Percentiles rank a stretch among this genome's conserved stretches.
Conservation (phyloP, 1,284 basidiomycete species). For the Phellopilus nigrolimitatus region DNA sequence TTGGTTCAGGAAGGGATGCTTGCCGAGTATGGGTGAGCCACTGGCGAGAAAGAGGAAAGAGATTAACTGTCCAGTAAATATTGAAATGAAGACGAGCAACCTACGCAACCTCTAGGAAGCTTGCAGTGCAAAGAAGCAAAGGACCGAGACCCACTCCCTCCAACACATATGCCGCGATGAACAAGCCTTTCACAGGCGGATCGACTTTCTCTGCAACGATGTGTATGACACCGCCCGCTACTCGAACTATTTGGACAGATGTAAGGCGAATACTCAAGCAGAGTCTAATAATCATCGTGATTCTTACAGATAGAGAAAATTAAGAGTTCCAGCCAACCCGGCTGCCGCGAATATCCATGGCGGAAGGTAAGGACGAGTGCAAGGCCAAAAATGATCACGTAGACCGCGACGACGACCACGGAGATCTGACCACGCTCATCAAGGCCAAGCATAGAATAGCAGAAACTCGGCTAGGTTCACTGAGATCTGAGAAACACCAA, state of each 20-base stretch:
- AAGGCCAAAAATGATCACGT: constrained; percentile 46
- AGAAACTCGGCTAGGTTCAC: too few species aligned
- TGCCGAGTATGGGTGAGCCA: constrained; percentile 23
- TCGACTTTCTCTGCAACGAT: constrained; percentile 44
- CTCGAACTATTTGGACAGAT: constrained; percentile 38
- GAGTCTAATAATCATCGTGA: neutral
- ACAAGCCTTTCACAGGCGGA: constrained; percentile 37
- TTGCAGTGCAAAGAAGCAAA: constrained; percentile 52
- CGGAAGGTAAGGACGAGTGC: constrained; percentile 40
- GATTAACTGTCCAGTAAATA: too few species aligned
- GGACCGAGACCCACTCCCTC: constrained; percentile 50
- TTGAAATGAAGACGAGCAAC: constrained; percentile 28
- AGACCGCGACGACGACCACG: constrained; percentile 48
- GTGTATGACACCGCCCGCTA: constrained; percentile 51
- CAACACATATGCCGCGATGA: constrained; percentile 48
- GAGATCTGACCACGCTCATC: constrained; percentile 44
- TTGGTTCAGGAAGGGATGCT: constrained; percentile 25
- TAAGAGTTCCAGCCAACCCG: constrained; percentile 55
- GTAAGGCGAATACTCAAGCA: constrained; percentile 2
- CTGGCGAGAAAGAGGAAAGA: too few species aligned
- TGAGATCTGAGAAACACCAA: too few species aligned
- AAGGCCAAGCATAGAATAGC: constrained; percentile 14
- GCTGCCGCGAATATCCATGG: constrained; percentile 49
- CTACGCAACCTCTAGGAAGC: constrained; percentile 57
- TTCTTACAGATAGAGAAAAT: constrained; percentile 47